Evolutionary conservation across 2,329 filamentous ascomycete species (phyloP).

Genomic region (Emergomyces orientalis): DNA sequence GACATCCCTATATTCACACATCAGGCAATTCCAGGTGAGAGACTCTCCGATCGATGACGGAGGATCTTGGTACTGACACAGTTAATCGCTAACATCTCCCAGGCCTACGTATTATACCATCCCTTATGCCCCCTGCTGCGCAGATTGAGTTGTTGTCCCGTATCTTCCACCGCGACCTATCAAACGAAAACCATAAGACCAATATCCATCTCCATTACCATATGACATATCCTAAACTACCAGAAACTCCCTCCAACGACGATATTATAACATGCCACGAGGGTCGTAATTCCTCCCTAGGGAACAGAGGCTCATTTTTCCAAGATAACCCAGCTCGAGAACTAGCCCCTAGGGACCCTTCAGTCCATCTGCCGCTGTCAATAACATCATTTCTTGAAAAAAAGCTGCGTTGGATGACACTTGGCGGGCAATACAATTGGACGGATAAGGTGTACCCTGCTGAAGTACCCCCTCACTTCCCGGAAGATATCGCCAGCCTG

Average conservation of each 20-base stretch:
- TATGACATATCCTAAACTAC: conserved; percentile 49
- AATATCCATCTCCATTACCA: conserved; percentile 82
- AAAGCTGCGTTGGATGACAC: conserved; percentile 84
- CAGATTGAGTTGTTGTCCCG: conserved; percentile 63
- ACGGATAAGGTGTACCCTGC: conserved; percentile 72
- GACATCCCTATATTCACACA: conserved; percentile 31
- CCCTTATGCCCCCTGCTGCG: conserved; percentile 57
- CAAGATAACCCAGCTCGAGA: conserved; percentile 38
- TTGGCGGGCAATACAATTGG: conserved; percentile 97
- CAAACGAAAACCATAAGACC: conserved; percentile 64
- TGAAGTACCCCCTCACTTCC: conserved; percentile 61
- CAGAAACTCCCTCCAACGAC: not conserved
- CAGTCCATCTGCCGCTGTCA: conserved; percentile 64
- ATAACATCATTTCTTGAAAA: conserved; percentile 62
- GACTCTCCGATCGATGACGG: conserved; percentile 3
- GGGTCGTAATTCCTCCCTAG: conserved; percentile 25
- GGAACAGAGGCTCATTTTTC: conserved; percentile 41
- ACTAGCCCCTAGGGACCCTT: conserved; percentile 55
- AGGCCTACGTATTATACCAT: conserved; percentile 74
- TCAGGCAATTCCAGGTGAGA: conserved; percentile 30
- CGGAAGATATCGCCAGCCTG: conserved; percentile 59
- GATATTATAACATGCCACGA: not conserved
- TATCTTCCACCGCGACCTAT: conserved; percentile 69
- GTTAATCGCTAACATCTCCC: conserved; percentile 14
- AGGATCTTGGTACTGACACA: not conserved